Conservation (phyloP, 176 grass and related monocot species). For the Oryza coarctata region DNA sequence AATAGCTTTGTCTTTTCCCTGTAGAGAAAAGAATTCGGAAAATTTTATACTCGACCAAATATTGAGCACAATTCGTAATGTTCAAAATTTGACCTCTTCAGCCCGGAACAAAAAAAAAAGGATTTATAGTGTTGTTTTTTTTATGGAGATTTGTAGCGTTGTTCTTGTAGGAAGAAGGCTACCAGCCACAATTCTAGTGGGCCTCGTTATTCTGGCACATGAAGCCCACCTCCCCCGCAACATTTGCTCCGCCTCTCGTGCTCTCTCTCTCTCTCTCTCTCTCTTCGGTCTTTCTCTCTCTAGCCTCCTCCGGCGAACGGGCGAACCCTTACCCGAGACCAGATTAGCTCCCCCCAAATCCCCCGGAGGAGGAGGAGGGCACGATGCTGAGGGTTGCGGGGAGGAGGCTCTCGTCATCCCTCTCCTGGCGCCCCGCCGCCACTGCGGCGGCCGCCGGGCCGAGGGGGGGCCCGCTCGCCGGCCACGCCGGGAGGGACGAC, state of each 20-base stretch:
- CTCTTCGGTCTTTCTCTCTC: conserved; percentile 13
- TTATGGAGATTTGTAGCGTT: no score
- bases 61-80: no score
- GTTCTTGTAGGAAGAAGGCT: no score
- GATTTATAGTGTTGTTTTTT: no score
- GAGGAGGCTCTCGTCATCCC: conserved; percentile 54
- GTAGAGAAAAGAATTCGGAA: no score
- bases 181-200: background rate
- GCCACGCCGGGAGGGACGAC: conserved; percentile 24
- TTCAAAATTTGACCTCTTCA: no score
- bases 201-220: background rate
- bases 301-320: background rate
- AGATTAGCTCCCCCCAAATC: background rate
- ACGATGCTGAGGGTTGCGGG: conserved; percentile 59
- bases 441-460: conserved; percentile 9
- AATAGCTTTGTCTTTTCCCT: no score
- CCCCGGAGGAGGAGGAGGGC: background rate
- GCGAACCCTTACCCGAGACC: conserved; percentile 40
- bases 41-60: no score
- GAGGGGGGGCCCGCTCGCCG: conserved; percentile 31
- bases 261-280: background rate
- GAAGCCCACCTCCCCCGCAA: background rate
- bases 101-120: no score
- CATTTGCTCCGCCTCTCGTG: conserved; percentile 30
- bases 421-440: conserved; percentile 47